These are phyloP conservation scores for Thalassiosira livingstoniorum DNA, from an alignment of 352 stramenopile genomes.

Conservation along the genomic window DNA sequence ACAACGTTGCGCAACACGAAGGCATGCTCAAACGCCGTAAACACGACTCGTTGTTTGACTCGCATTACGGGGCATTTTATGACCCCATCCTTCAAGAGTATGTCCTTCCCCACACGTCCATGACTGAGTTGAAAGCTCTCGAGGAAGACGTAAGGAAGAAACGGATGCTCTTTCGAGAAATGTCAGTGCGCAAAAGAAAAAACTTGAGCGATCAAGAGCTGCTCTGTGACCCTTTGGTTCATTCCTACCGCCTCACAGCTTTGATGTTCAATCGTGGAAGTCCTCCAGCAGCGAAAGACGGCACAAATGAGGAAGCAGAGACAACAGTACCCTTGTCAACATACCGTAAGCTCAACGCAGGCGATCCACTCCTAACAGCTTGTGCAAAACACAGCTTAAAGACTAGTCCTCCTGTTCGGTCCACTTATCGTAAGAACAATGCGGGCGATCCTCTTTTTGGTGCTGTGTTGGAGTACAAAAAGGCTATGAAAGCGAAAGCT, in stretches of 20 bases:
- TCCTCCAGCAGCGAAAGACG: background rate
- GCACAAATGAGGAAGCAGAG: background rate
- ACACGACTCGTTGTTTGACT: slow-evolving; percentile 27
- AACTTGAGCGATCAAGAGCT: slow-evolving; percentile 37
- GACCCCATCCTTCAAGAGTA: slow-evolving; percentile 49
- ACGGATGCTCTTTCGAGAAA: slow-evolving; percentile 36
- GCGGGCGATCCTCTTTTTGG: slow-evolving; percentile 7
- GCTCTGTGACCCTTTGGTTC: slow-evolving; percentile 38
- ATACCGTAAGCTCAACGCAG: background rate
- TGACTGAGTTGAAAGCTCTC: slow-evolving; percentile 33
- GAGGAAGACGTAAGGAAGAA: slow-evolving; percentile 39
- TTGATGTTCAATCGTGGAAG: slow-evolving; percentile 15
- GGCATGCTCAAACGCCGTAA: slow-evolving; percentile 32
- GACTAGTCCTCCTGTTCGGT: background rate
- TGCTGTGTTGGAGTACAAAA: slow-evolving; percentile 1
- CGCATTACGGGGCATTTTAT: slow-evolving; percentile 11
- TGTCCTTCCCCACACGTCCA: slow-evolving; percentile 18
- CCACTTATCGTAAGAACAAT: slow-evolving; percentile 29
- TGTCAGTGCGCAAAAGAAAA: slow-evolving; percentile 26
- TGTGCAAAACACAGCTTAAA: background rate
- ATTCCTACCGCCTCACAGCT: slow-evolving; percentile 26
- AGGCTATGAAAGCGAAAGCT: background rate
- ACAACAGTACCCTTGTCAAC: background rate
- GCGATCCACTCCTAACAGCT: background rate
- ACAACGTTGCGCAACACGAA: slow-evolving; percentile 15